phyloP scores from a whole-genome alignment of 192 early-diverging fungal genomes.

The Chytriomyces sp. region DNA sequence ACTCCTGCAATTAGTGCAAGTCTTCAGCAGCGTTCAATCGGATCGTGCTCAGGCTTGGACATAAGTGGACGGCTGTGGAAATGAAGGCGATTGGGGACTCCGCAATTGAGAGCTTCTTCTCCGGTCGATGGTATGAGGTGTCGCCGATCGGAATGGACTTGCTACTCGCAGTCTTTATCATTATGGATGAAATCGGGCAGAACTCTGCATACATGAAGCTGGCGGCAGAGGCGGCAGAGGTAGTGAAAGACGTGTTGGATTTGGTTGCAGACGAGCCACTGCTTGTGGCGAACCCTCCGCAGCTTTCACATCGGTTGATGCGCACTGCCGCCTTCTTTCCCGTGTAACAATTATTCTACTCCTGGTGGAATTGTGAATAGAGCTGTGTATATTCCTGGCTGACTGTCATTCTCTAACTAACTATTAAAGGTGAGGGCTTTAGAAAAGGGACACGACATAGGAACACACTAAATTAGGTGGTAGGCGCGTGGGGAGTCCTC shows the following conservation, averaged over 20 bases:
- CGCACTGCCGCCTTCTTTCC: slow-evolving; percentile 29
- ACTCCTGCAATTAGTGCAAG: slow-evolving; percentile 2
- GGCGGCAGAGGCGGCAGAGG: slow-evolving; percentile 21
- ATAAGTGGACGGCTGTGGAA: slow-evolving; percentile 5
- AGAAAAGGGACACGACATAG: no score
- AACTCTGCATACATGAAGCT: neutral
- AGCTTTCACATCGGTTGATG: slow-evolving; percentile 16
- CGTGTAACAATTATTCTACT: no score
- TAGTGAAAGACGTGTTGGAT: slow-evolving; percentile 22
- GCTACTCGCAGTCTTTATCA: slow-evolving; percentile 7
- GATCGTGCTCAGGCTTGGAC: neutral
- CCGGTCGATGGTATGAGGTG: slow-evolving; percentile 22
- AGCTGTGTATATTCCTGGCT: no score
- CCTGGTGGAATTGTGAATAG: no score
- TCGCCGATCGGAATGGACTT: neutral
- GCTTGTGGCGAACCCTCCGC: neutral
- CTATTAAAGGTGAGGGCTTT: no score
- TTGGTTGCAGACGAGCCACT: slow-evolving; percentile 15
- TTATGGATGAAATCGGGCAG: slow-evolving; percentile 1
- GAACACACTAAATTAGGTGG: no score
- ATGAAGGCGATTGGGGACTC: slow-evolving; percentile 11
- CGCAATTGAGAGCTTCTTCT: slow-evolving; percentile 6
- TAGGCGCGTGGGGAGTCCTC: no score
- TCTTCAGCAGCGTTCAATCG: neutral
- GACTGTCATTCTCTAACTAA: no score